Evolutionary conservation across 768 basidiomycete species (phyloP).

Genomic region (Boletus insuetus): DNA sequence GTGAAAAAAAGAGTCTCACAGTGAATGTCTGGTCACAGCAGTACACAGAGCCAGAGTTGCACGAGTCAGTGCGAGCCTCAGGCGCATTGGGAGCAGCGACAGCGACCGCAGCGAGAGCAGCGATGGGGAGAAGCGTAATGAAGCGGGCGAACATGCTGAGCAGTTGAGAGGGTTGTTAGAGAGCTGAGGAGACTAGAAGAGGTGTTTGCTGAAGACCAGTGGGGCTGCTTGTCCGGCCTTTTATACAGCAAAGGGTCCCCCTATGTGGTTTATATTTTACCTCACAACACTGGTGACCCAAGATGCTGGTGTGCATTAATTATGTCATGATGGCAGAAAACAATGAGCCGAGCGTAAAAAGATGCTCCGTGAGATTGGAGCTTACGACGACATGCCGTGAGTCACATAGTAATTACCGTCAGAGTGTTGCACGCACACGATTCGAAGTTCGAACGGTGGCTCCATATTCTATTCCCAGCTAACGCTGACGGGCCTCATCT

Average conservation of each 20-base stretch:
- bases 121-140: background rate
- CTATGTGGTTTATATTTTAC: background rate
- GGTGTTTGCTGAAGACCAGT: background rate
- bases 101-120: background rate
- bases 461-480: no score
- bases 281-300: background rate
- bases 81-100: background rate
- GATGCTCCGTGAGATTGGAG: no score
- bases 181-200: background rate
- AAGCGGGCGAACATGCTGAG: background rate
- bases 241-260: background rate
- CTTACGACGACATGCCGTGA: no score
- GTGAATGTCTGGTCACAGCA: background rate
- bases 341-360: no score
- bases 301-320: background rate
- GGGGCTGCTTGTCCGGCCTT: background rate
- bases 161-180: background rate
- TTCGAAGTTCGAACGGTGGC: no score
- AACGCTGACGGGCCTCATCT: no score
- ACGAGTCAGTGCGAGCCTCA: background rate
- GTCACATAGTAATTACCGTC: no score
- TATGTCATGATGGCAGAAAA: background rate
- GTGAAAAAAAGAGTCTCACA: background rate
- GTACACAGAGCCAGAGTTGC: background rate
- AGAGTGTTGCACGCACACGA: no score